phyloP scores from a whole-genome alignment of 306 rosid genomes.

The Parietaria judaica region DNA sequence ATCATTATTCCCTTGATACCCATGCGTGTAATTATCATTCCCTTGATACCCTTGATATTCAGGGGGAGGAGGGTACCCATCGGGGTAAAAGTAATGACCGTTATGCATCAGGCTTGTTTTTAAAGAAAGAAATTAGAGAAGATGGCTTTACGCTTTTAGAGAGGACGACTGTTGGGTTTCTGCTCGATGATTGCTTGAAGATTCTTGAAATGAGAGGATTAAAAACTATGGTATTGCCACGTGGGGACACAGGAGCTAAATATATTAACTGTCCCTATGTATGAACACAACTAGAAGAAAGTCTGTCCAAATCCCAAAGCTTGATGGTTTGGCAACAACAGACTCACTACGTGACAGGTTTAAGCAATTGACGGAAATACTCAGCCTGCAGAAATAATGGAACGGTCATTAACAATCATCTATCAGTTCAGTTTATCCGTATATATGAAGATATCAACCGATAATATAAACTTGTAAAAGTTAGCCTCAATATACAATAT shows the following conservation, averaged over 20 bases:
- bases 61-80: conserved; percentile 38
- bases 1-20: conserved; percentile 41
- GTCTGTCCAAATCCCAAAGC: conserved; percentile 24
- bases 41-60: conserved; percentile 31
- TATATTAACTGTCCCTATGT: conserved; percentile 34
- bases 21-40: conserved; percentile 3
- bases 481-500: too few species aligned
- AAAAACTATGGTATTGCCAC: conserved; percentile 44
- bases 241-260: conserved; percentile 26
- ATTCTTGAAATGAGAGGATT: conserved; percentile 27
- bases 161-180: conserved; percentile 33
- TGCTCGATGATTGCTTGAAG: conserved; percentile 33
- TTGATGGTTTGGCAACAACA: conserved; percentile 10
- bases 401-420: not conserved
- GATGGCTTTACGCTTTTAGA: conserved; percentile 25
- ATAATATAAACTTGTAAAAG: too few species aligned
- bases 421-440: too few species aligned
- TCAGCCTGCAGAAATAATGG: conserved; percentile 61
- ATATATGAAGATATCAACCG: too few species aligned
- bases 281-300: conserved; percentile 35
- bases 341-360: conserved; percentile 90
- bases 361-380: conserved; percentile 93
- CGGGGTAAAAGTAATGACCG: conserved; percentile 47
- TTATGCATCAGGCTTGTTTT: conserved; percentile 52
- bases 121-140: conserved; percentile 25